A percentile compares a stretch with the other conserved stretches of the same genome.
Evolutionary conservation across 2,329 filamentous ascomycete genomes (phyloP).

Genomic region (Gnomoniopsis sp.): DNA sequence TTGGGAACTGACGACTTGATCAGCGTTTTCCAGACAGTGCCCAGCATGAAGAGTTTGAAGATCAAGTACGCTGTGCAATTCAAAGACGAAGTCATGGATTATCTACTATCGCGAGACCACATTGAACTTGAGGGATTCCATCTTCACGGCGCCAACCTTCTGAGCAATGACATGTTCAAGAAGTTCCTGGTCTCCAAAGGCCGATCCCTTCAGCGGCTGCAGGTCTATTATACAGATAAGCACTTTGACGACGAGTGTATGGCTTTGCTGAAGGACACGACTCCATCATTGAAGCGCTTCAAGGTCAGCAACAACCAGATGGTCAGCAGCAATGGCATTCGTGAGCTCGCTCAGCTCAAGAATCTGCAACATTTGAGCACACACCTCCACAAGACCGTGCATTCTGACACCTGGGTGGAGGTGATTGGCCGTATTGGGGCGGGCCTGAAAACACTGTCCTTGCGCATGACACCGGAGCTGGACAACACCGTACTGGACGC

Average conservation of each 20-base stretch:
- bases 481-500: conserved; percentile 68
- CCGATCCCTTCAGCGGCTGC: conserved; percentile 60
- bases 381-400: conserved; percentile 56
- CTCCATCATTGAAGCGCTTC: conserved; percentile 67
- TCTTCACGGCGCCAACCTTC: conserved; percentile 79
- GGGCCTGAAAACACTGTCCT: conserved; percentile 71
- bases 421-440: conserved; percentile 62
- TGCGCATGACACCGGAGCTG: conserved; percentile 63
- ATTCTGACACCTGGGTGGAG: conserved; percentile 54
- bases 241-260: conserved; percentile 74
- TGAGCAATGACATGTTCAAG: conserved; percentile 74
- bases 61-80: conserved; percentile 86
- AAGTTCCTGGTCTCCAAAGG: conserved; percentile 67
- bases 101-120: conserved; percentile 70
- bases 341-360: conserved; percentile 58
- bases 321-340: conserved; percentile 63
- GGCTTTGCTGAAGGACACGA: conserved; percentile 56
- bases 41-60: conserved; percentile 66
- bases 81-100: conserved; percentile 80
- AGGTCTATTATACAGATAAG: conserved; percentile 80
- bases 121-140: conserved; percentile 69
- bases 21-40: conserved; percentile 73
- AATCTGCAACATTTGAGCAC: conserved; percentile 74
- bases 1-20: conserved; percentile 74
- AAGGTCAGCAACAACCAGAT: conserved; percentile 81